Evolutionary conservation across 2,329 filamentous ascomycete genomes (phyloP).

Genomic region (Aspergillus tubingensis): DNA sequence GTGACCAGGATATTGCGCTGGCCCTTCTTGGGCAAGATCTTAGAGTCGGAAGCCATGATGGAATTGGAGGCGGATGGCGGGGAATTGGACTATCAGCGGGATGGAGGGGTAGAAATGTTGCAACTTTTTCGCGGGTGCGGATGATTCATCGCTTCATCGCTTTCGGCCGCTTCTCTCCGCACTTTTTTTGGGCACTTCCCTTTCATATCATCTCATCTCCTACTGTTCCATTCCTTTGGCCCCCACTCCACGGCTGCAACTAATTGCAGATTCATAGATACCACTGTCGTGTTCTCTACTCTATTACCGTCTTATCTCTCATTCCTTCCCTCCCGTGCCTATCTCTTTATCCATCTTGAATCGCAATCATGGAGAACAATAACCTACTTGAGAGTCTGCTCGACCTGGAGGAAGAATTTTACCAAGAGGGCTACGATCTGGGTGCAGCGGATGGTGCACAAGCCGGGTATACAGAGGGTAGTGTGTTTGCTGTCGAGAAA

Average conservation of each 20-base stretch:
- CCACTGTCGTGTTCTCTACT: background rate
- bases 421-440: slow-evolving; percentile 75
- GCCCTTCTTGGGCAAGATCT: slow-evolving; percentile 66
- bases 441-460: slow-evolving; percentile 74
- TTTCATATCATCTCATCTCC: slow-evolving; percentile 51
- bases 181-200: slow-evolving; percentile 36
- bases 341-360: background rate
- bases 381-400: slow-evolving; percentile 61
- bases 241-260: background rate
- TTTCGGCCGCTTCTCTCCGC: background rate
- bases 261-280: background rate
- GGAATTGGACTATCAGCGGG: slow-evolving; percentile 16
- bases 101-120: slow-evolving; percentile 9
- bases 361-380: slow-evolving; percentile 36
- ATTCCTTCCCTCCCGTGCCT: background rate
- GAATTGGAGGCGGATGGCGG: slow-evolving; percentile 17
- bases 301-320: slow-evolving; percentile 9
- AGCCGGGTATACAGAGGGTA: slow-evolving; percentile 83
- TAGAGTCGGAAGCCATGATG: slow-evolving; percentile 32
- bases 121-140: slow-evolving; percentile 16
- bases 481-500: slow-evolving; percentile 85
- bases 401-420: slow-evolving; percentile 69
- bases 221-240: slow-evolving; percentile 46
- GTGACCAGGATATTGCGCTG: slow-evolving; percentile 89
- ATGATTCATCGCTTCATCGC: slow-evolving; percentile 22